Evolutionary conservation across 768 basidiomycete species (phyloP).

Genomic region (Pisolithus tinctorius): DNA sequence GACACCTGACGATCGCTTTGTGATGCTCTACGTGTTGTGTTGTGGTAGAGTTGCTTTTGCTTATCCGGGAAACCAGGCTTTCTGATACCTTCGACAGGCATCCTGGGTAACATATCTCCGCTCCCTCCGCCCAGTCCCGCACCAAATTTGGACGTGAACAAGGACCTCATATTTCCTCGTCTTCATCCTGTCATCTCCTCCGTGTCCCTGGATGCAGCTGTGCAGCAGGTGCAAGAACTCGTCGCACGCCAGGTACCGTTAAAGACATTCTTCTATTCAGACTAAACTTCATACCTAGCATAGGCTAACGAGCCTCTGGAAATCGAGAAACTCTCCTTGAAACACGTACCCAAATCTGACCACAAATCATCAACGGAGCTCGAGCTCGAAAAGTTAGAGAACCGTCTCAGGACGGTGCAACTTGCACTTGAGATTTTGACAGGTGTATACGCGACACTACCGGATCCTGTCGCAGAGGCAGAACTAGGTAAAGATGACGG

Average conservation of each 20-base stretch:
- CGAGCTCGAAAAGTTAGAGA: slow-evolving; percentile 70
- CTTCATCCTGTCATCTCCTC: slow-evolving; percentile 61
- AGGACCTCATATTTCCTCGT: slow-evolving; percentile 64
- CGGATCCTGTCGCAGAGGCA: slow-evolving; percentile 54
- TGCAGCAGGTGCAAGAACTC: slow-evolving; percentile 45
- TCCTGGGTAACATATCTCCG: slow-evolving; percentile 70
- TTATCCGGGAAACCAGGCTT: neutral
- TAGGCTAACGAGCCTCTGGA: slow-evolving; percentile 43
- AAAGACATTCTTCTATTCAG: neutral
- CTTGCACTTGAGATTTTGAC: slow-evolving; percentile 87
- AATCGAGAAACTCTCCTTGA: slow-evolving; percentile 52
- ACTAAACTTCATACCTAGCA: neutral
- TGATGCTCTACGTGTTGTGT: slow-evolving; percentile 58
- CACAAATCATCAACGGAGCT: slow-evolving; percentile 63
- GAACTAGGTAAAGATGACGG: slow-evolving; percentile 28
- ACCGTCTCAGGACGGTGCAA: slow-evolving; percentile 63
- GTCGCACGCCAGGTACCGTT: slow-evolving; percentile 43
- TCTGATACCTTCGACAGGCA: slow-evolving; percentile 38
- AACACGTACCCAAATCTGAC: slow-evolving; percentile 67
- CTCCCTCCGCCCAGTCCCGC: slow-evolving; percentile 60
- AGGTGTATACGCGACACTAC: slow-evolving; percentile 79
- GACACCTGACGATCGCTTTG: slow-evolving; percentile 38
- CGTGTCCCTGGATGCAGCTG: slow-evolving; percentile 45
- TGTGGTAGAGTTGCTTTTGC: slow-evolving; percentile 45
- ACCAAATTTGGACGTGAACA: slow-evolving; percentile 62